Conservation (phyloP, 768 basidiomycete species). For the Boletales sp. region DNA sequence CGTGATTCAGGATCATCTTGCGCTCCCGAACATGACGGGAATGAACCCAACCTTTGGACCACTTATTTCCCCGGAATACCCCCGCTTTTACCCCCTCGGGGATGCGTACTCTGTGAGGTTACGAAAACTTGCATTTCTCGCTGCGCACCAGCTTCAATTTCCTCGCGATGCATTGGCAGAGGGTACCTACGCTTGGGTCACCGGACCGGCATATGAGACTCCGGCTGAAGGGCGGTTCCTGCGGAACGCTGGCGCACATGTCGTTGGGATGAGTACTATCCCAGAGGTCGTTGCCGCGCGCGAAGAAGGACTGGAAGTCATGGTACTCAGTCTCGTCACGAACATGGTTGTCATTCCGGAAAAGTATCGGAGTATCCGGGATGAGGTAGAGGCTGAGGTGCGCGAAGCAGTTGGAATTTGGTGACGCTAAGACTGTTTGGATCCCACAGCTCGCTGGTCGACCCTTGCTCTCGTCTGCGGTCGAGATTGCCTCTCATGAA, state of each 20-base stretch:
- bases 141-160: slow-evolving; percentile 60
- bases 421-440: not conserved
- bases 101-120: slow-evolving; percentile 75
- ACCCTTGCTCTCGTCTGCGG: slow-evolving; percentile 37
- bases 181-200: slow-evolving; percentile 87
- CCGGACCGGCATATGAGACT: slow-evolving; percentile 88
- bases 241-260: slow-evolving; percentile 70
- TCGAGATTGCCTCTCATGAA: slow-evolving; percentile 64
- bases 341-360: slow-evolving; percentile 78
- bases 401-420: slow-evolving; percentile 10
- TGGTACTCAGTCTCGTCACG: slow-evolving; percentile 82
- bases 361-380: slow-evolving; percentile 62
- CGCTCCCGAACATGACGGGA: slow-evolving; percentile 73
- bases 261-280: slow-evolving; percentile 94
- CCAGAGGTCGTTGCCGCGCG: slow-evolving; percentile 83
- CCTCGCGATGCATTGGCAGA: slow-evolving; percentile 59
- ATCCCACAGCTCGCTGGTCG: slow-evolving; percentile 56
- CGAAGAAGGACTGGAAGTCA: slow-evolving; percentile 69
- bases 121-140: slow-evolving; percentile 69
- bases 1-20: slow-evolving; percentile 80
- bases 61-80: slow-evolving; percentile 49
- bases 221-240: slow-evolving; percentile 83
- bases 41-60: slow-evolving; percentile 80
- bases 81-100: slow-evolving; percentile 81
- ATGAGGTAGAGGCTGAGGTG: slow-evolving; percentile 78